These are phyloP conservation scores for Bothriochloa decipiens DNA, from an alignment of 176 grass and related monocot species.

Conservation along the genomic window DNA sequence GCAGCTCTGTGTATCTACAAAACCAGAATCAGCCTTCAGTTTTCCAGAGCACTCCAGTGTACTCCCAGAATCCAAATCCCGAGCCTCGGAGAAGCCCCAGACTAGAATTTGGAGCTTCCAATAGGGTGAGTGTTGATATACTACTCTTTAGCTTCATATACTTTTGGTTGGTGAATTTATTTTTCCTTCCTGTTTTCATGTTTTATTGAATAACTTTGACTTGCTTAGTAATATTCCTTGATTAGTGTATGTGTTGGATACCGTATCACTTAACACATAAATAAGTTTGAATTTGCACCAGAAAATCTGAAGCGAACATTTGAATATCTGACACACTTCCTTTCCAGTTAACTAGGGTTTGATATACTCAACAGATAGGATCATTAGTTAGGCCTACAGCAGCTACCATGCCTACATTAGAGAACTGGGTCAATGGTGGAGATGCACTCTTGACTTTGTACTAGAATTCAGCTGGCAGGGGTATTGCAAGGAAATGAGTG, in stretches of 20 bases:
- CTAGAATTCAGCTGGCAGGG: neutral
- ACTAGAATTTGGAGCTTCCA: constrained; percentile 40
- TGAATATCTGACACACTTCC: neutral
- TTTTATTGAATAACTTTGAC: neutral
- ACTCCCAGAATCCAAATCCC: neutral
- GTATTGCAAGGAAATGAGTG: neutral
- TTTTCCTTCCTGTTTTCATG: neutral
- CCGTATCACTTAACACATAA: neutral
- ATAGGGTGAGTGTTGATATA: constrained; percentile 43
- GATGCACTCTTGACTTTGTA: neutral
- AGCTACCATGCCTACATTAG: neutral
- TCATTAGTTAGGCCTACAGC: neutral
- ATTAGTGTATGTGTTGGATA: too few relatives aligned
- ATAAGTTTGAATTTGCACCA: neutral
- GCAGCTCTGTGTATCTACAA: neutral
- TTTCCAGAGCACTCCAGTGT: neutral
- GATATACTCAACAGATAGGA: neutral
- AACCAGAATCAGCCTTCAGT: constrained; percentile 6
- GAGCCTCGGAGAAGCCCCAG: constrained; percentile 50
- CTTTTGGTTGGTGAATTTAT: neutral
- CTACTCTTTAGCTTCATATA: neutral
- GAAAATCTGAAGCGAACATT: neutral
- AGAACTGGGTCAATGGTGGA: neutral
- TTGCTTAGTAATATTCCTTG: neutral
- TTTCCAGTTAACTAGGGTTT: neutral